phyloP scores from a whole-genome alignment of 1,284 basidiomycete genomes.

The Cutaneotrichosporon spelunceum region DNA sequence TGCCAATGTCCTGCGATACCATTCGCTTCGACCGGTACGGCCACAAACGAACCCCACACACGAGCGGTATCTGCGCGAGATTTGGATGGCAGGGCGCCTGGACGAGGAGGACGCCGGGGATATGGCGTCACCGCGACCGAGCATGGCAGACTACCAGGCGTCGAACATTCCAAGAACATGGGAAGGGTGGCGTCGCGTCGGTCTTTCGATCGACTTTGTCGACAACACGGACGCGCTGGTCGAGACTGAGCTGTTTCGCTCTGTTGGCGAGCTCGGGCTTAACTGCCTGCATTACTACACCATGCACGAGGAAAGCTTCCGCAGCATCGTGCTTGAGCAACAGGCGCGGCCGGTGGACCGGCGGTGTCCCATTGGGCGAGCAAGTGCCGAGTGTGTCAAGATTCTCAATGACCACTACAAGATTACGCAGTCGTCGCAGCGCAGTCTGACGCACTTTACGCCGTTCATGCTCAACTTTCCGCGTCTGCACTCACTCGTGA shows the following conservation, averaged over 20 bases:
- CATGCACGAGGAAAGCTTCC: constrained; percentile 71
- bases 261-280: constrained; percentile 79
- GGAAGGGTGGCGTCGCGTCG: constrained; percentile 53
- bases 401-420: constrained; percentile 71
- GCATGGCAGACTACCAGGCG: constrained; percentile 41
- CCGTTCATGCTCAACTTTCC: constrained; percentile 86
- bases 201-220: constrained; percentile 52
- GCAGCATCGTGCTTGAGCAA: constrained; percentile 83
- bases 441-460: constrained; percentile 69
- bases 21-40: constrained; percentile 73
- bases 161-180: constrained; percentile 21
- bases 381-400: constrained; percentile 61
- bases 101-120: constrained; percentile 21
- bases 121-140: constrained; percentile 17
- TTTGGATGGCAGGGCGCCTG: constrained; percentile 61
- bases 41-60: constrained; percentile 64
- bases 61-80: constrained; percentile 62
- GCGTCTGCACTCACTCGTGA: constrained; percentile 75
- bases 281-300: constrained; percentile 76
- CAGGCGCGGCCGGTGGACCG: constrained; percentile 70
- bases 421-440: constrained; percentile 38
- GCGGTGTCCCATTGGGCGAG: constrained; percentile 80
- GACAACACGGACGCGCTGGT: constrained; percentile 70
- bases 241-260: constrained; percentile 77
- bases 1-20: constrained; percentile 72